Conservation (phyloP, 2,329 filamentous ascomycete genomes). For the Colletotrichum sublineola region DNA sequence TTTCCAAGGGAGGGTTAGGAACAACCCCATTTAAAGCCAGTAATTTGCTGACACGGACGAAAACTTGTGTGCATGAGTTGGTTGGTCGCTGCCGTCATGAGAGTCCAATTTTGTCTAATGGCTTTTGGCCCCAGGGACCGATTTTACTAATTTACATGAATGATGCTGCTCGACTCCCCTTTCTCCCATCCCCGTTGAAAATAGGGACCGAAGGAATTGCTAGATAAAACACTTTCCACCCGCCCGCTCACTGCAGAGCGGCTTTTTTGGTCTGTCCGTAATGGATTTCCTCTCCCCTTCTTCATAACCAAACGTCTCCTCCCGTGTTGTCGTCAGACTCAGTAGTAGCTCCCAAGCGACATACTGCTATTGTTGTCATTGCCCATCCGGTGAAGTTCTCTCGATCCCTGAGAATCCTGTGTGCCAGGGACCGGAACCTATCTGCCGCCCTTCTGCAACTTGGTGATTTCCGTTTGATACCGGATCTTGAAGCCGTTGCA, state of each 20-base stretch:
- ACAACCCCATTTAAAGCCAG: background rate
- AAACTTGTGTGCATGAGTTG: too few relatives aligned
- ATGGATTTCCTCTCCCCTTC: background rate
- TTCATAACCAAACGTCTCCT: constrained; percentile 2
- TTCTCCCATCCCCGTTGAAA: background rate
- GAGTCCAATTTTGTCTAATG: constrained; percentile 15
- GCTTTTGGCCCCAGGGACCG: constrained; percentile 3
- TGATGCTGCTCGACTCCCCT: constrained; percentile 15
- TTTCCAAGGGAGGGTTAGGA: background rate
- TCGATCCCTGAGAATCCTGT: background rate
- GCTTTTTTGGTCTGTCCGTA: background rate
- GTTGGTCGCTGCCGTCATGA: background rate
- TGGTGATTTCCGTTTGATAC: constrained; percentile 75
- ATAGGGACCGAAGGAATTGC: constrained; percentile 6
- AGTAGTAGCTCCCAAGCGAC: constrained; percentile 10
- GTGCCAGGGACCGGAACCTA: constrained; percentile 23
- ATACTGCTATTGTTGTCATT: background rate
- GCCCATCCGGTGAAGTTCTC: background rate
- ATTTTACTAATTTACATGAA: constrained; percentile 26
- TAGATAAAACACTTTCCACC: constrained; percentile 13
- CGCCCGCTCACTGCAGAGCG: constrained; percentile 4
- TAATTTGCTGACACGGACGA: background rate
- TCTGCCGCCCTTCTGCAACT: constrained; percentile 59
- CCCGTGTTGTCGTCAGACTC: constrained; percentile 3
- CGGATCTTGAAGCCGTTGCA: constrained; percentile 98